Conservation (phyloP, 1,284 basidiomycete genomes). For the Tylopilus sp. region DNA sequence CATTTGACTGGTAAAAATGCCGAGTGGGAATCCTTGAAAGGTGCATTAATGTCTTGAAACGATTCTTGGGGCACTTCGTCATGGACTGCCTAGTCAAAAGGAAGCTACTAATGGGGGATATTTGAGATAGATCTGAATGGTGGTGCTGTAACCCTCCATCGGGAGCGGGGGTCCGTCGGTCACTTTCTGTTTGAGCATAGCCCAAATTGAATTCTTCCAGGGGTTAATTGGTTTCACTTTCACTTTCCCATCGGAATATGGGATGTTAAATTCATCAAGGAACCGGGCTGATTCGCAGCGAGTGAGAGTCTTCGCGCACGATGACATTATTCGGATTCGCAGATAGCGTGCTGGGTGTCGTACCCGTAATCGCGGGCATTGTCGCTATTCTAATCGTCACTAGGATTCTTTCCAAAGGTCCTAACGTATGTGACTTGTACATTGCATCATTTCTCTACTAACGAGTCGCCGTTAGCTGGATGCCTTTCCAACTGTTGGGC, state of each 20-base stretch:
- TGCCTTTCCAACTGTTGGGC: conserved; percentile 37
- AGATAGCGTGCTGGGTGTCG: neutral
- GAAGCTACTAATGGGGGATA: too few species aligned
- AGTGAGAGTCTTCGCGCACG: neutral
- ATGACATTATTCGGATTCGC: neutral
- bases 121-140: too few species aligned
- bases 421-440: neutral
- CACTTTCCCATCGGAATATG: neutral
- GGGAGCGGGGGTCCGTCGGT: too few species aligned
- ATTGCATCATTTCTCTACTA: neutral
- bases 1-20: too few species aligned
- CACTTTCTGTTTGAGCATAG: too few species aligned
- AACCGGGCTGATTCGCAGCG: neutral
- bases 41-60: too few species aligned
- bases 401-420: neutral
- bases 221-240: too few species aligned
- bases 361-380: neutral
- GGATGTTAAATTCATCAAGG: neutral
- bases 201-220: too few species aligned
- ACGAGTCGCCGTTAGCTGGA: neutral
- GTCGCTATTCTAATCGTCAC: neutral
- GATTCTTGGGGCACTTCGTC: too few species aligned
- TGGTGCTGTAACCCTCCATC: too few species aligned
- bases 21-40: too few species aligned
- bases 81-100: too few species aligned